Evolutionary conservation across 1,284 basidiomycete species (phyloP), one percentile per base, ranked within the genome.

Genomic region (Fistulina hepatica): DNA sequence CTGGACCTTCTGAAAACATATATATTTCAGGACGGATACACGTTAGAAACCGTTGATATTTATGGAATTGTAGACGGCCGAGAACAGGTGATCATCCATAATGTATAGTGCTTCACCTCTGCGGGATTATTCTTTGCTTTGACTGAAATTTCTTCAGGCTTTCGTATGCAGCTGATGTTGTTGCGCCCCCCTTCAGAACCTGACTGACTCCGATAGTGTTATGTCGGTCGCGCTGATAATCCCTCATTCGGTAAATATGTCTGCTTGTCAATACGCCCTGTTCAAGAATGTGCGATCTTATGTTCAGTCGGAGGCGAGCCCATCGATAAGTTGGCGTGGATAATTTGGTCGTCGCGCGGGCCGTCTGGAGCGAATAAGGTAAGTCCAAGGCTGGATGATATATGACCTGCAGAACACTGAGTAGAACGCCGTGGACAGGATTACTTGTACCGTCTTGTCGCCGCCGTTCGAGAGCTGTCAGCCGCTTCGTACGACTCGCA

Each of bases 361-460:
- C 88, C 88, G 0, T 90, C 86, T 0, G 90, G 90, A 1, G 70
- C 62, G 2, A 93, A 93, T 61, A 88, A 88, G 65, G 82, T 76
- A 34, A 3, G 10, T 15, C 24, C 24, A 25, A n/a, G n/a, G 24
- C 24, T 25, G 9, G 9, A 25, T n/a, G n/a, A 9, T n/a, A 9
- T n/a, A 9, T 25, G 24, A 9, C 24, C n/a, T 25, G 24, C 24
- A 25, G n/a, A n/a, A 25, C 24, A 25, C 9, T 9, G 24, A 25
- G 9, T 13, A 13, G 15, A 19, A 31, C 28, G 6, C 9, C 9
- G 8, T 16, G 10, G 10, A 9, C 35, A 85, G 76, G 88, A 91
- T 32, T 92, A 92, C 51, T 60, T 91, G 4, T 86, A 80, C 48
- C 66, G 73, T 7, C 71, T 93, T 2, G 76, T 75, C 1, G 63